These are phyloP conservation scores for Candida nitratophila DNA, from an alignment of 805 yeast species.

Conservation along the genomic window DNA sequence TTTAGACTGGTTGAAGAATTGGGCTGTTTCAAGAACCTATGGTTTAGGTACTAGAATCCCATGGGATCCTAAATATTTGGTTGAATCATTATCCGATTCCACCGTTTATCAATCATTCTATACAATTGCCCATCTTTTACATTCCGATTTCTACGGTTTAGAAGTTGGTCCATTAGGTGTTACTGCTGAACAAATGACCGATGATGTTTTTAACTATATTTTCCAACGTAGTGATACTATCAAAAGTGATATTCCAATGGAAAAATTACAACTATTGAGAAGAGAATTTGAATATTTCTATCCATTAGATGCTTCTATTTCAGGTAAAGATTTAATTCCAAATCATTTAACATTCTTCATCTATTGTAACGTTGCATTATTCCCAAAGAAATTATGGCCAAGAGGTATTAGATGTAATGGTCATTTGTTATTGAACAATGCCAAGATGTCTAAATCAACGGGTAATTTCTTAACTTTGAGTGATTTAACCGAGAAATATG, in stretches of 20 bases:
- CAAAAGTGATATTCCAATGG: slow-evolving; percentile 52
- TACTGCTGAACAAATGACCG: slow-evolving; percentile 79
- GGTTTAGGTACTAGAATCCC: slow-evolving; percentile 95
- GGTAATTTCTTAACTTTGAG: slow-evolving; percentile 93
- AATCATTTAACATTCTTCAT: slow-evolving; percentile 95
- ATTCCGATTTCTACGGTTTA: slow-evolving; percentile 78
- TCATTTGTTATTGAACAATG: slow-evolving; percentile 89
- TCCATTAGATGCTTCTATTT: slow-evolving; percentile 85
- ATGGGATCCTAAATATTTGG: slow-evolving; percentile 91
- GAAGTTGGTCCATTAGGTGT: slow-evolving; percentile 67
- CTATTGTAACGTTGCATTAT: slow-evolving; percentile 86
- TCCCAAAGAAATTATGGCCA: slow-evolving; percentile 92
- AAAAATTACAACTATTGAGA: slow-evolving; percentile 65
- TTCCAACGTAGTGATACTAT: slow-evolving; percentile 65
- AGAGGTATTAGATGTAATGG: slow-evolving; percentile 91
- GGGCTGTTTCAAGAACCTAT: slow-evolving; percentile 97
- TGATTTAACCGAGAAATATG: slow-evolving; percentile 80
- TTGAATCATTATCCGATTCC: slow-evolving; percentile 93
- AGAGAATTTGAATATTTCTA: slow-evolving; percentile 96
- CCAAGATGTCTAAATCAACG: slow-evolving; percentile 96
- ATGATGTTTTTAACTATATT: slow-evolving; percentile 87
- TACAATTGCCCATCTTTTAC: slow-evolving; percentile 82
- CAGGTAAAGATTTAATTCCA: slow-evolving; percentile 96
- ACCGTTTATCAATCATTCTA: slow-evolving; percentile 94
- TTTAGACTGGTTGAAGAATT: slow-evolving; percentile 91